Percentiles rank a stretch among this genome's conserved stretches.
phyloP scores from a whole-genome alignment of 2,329 filamentous ascomycete species.

The Hypoxylon sp. region DNA sequence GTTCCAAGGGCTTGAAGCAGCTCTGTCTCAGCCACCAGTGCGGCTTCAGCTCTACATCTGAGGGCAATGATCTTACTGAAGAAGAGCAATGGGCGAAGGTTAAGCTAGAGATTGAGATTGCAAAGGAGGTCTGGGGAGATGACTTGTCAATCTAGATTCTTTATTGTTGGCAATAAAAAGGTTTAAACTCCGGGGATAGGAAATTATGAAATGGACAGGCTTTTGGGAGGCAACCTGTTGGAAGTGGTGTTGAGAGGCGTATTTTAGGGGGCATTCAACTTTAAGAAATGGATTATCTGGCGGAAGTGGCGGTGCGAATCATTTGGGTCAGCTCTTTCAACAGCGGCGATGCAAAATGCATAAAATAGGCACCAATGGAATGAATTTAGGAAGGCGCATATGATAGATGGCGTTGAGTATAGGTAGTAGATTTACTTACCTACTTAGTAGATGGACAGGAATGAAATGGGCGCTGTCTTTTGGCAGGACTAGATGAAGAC shows the following conservation, averaged over 20 bases:
- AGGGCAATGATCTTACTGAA: slow-evolving; percentile 64
- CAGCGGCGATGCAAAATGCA: too few species aligned
- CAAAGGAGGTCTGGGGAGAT: slow-evolving; percentile 64
- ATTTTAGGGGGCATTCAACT: too few species aligned
- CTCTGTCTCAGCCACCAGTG: slow-evolving; percentile 66
- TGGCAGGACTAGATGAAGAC: too few species aligned
- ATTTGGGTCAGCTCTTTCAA: slow-evolving; percentile 25
- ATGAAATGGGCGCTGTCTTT: too few species aligned
- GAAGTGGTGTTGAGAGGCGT: neutral
- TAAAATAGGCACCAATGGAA: too few species aligned
- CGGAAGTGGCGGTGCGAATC: too few species aligned
- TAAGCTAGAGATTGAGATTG: slow-evolving; percentile 62
- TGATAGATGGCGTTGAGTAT: neutral
- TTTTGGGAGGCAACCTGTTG: neutral
- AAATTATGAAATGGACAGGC: neutral
- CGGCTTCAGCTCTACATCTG: slow-evolving; percentile 64
- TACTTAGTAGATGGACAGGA: too few species aligned
- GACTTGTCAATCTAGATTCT: slow-evolving; percentile 47
- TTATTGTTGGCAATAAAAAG: neutral
- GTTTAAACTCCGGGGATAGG: neutral
- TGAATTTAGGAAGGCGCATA: slow-evolving; percentile 2
- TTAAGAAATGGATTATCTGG: too few species aligned
- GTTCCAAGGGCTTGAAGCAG: slow-evolving; percentile 62
- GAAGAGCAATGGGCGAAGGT: slow-evolving; percentile 68
- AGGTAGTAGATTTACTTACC: too few species aligned